Evolutionary conservation across 148 eudicot genomes (phyloP), one percentile per base, ranked within the genome.

Genomic region (Rhododendron vialii): DNA sequence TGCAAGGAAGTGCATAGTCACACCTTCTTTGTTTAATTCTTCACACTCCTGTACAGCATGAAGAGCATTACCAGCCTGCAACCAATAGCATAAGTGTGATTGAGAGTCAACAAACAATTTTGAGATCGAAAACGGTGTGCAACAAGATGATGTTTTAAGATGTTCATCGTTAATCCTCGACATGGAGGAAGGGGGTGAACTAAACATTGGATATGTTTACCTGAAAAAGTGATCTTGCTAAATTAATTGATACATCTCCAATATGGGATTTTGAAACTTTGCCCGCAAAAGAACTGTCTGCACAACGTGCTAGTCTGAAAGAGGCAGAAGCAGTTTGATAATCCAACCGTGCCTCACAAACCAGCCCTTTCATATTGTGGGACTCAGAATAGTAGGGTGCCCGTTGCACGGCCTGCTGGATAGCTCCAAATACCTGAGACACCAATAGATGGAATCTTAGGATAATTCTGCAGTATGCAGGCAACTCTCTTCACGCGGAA

Each of bases 321-420:
- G 94, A 95, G 89, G 90, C 73, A 83, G 91, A 88, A 85, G 99
- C 98, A 86, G 96, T 87, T 69, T 90, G 88, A 92, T 92, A 93
- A 91, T 95, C 95, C 80, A 82, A 55, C 35, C 93, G 91, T 61
- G 95, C 95, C 92, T 97, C 99, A 65, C 86, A 94, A 80, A 95
- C 92, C 87, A 97, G 89, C 65, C 98, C 99, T 86, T 90, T 91
- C 84, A 97, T 85, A 91, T 97, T 95, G 90, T 97, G 98, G 76
- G 93, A 88, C 88, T 97, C 98, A 41, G 99, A 95, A 89, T 92
- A 92, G 51, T 88, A 91, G 53, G 99, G 99, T 75, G 98, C 95
- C 17, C 90, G 98, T 86, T 90, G 95, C 88, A 95, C 89, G 77
- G 99, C 99, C 91, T 95, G 99, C 77, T 88, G 92, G 85, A 94